Conservation (phyloP, 768 basidiomycete species). For the Pleurotus djamor region DNA sequence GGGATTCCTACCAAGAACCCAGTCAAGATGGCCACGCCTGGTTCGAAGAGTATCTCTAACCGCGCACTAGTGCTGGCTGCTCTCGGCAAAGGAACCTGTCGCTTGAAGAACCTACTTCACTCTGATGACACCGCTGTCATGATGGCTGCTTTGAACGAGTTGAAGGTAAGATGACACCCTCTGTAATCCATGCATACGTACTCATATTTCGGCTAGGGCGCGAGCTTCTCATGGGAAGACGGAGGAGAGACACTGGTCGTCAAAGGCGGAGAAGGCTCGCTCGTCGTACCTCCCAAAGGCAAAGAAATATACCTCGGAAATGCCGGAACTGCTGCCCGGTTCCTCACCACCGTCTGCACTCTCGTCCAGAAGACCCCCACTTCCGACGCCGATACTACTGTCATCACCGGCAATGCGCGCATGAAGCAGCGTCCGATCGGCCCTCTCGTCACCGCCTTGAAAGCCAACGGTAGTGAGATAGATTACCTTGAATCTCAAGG, state of each 20-base stretch:
- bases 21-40: conserved; percentile 83
- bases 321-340: conserved; percentile 96
- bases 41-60: conserved; percentile 96
- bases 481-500: conserved; percentile 77
- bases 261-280: conserved; percentile 77
- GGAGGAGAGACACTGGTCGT: conserved; percentile 95
- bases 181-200: not conserved
- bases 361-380: conserved; percentile 57
- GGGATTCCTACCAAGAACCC: conserved; percentile 61
- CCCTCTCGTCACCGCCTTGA: conserved; percentile 88
- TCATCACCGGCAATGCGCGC: conserved; percentile 95
- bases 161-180: conserved; percentile 56
- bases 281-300: conserved; percentile 73
- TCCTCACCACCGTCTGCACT: conserved; percentile 95
- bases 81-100: conserved; percentile 84
- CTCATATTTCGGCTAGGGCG: conserved; percentile 54
- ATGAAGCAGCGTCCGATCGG: conserved; percentile 99
- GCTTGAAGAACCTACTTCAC: conserved; percentile 87
- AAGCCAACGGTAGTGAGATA: conserved; percentile 76
- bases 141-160: conserved; percentile 90
- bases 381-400: conserved; percentile 48
- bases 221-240: conserved; percentile 93
- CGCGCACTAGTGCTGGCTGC: conserved; percentile 92
- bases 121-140: conserved; percentile 99
- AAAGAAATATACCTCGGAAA: conserved; percentile 96